Base-by-base conservation (phyloP, 2,329 filamentous ascomycete species). In the Arthrobotrys entomopaga region DNA sequence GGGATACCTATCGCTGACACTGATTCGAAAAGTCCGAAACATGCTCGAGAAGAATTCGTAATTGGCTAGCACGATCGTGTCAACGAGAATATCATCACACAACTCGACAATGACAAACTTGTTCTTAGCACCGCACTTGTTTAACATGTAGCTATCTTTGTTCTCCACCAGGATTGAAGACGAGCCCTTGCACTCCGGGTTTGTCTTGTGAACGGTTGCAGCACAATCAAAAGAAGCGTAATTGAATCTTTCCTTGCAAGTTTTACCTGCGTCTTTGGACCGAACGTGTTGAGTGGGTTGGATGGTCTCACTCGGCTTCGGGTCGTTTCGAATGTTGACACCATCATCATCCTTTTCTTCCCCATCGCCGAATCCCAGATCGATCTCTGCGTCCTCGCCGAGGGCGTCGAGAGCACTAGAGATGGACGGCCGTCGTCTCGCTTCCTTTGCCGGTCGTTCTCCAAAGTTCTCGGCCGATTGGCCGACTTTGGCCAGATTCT, bases 1-100 rank as follows among this genome's bases (percentile, higher is more conserved):
- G 0, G 95, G 95, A 81, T 97, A 98, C 66, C 92, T 89, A 82
- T 98, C 95, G 69, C 93, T 96, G 54, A 97, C 94, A 80, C 92
- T 96, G 77, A 98, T 88, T 59, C 91, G 87, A 81, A 99, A 97
- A 54, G 89, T 91, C 61, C 93, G 90, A 78, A 98, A 91, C 86
- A 96, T 97, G 80, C 93, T 97, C 65, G 93, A 97, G 84, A 99
- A 99, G 84, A 99, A 99, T 81, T 99, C 95, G 79, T 96, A 99
- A 81, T 99, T 99, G 75, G 94, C 95, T 63, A 99, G 85, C n/a
- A 98, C 95, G 46, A 99, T 86, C 0, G 95, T 99, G 80, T 99
- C 95, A 70, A 99, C 91, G 50, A 96, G 86, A 50, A 89, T 90
- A 77, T 89, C 87, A 78, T 96, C 92, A 81, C 92, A 98, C 29